These are phyloP conservation scores for Dalechampia spathulata DNA, from an alignment of 441 rosid species.

Conservation along the genomic window DNA sequence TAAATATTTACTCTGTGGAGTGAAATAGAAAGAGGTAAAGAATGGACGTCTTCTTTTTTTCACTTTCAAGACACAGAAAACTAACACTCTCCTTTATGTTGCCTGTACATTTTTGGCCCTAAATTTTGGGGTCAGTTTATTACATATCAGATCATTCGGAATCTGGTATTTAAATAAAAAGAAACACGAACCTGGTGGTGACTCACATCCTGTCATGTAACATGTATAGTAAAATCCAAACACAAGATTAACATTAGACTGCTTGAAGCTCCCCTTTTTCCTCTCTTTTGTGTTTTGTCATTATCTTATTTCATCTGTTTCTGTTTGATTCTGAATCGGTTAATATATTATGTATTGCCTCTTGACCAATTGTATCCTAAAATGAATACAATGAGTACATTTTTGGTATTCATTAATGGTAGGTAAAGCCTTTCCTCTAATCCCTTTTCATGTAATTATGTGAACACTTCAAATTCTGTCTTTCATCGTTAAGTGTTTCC, in stretches of 20 bases:
- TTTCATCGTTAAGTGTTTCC: background rate
- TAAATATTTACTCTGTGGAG: background rate
- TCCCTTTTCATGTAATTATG: background rate
- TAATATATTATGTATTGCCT: too few relatives aligned
- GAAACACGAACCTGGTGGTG: too few relatives aligned
- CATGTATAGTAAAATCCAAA: too few relatives aligned
- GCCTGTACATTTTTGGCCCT: constrained; percentile 4
- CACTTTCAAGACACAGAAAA: background rate
- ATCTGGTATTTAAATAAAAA: too few relatives aligned
- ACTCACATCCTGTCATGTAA: too few relatives aligned
- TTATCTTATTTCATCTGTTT: background rate
- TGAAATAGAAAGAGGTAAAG: background rate
- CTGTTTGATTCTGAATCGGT: too few relatives aligned
- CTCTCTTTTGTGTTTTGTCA: too few relatives aligned
- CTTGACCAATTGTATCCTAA: background rate
- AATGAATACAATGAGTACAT: background rate
- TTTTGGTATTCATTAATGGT: background rate
- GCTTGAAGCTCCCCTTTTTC: too few relatives aligned
- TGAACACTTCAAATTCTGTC: background rate
- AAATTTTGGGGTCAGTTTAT: background rate
- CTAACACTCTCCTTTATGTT: too few relatives aligned
- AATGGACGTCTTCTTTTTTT: background rate
- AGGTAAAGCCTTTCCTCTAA: too few relatives aligned
- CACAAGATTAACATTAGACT: too few relatives aligned
- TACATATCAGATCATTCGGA: background rate